These are phyloP conservation scores for Camellia sinensis DNA, from an alignment of 148 eudicot species.

Conservation along the genomic window DNA sequence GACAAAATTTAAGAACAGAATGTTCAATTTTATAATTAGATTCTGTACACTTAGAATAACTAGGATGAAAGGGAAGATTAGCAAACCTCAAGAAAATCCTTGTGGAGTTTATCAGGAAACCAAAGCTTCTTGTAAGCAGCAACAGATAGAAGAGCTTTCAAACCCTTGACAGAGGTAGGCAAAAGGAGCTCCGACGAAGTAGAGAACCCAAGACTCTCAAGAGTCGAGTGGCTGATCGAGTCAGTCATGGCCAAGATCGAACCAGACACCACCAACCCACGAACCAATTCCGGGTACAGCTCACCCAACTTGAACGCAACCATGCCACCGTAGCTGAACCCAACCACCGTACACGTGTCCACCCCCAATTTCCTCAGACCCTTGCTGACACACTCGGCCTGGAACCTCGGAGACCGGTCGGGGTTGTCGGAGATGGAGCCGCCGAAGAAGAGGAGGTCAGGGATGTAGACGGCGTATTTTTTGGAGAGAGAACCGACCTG, in stretches of 20 bases:
- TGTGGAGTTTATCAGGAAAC: conserved; percentile 78
- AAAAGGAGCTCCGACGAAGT: conserved; percentile 81
- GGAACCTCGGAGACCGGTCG: conserved; percentile 64
- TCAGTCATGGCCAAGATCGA: conserved; percentile 87
- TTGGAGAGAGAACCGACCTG: conserved; percentile 66
- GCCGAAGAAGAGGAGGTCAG: conserved; percentile 90
- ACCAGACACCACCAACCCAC: conserved; percentile 70
- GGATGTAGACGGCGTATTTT: conserved; percentile 69
- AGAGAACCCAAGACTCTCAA: conserved; percentile 55
- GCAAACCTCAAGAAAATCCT: conserved; percentile 76
- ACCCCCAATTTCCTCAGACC: conserved; percentile 65
- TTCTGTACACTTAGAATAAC: no score
- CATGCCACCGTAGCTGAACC: conserved; percentile 95
- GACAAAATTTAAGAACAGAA: no score
- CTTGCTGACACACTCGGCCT: conserved; percentile 58
- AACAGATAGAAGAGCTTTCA: conserved; percentile 70
- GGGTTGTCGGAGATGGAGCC: conserved; percentile 46
- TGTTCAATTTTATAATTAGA: no score
- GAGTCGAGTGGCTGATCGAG: conserved; percentile 56
- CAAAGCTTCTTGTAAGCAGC: conserved; percentile 80
- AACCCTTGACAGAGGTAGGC: conserved; percentile 73
- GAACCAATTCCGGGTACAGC: conserved; percentile 62
- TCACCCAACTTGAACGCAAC: conserved; percentile 90
- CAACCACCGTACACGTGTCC: conserved; percentile 64
- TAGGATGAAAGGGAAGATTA: background rate